These are phyloP conservation scores for Plasmopara viticola DNA, from an alignment of 352 stramenopile species.

Conservation along the genomic window DNA sequence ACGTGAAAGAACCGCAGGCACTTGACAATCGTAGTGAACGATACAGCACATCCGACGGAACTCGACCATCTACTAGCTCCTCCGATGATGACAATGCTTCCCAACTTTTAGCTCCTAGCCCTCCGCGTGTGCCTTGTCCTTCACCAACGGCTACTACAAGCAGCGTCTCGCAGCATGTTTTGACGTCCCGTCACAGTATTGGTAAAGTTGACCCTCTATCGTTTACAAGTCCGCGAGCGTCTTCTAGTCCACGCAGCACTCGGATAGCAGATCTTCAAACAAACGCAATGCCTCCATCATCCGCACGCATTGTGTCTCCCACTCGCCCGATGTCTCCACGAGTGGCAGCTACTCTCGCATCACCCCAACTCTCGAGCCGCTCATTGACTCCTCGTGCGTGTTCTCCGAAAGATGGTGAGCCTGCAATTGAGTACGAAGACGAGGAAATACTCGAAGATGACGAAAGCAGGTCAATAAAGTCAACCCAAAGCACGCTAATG, in stretches of 20 bases:
- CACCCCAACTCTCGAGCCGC: conserved; percentile 10
- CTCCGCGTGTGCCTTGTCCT: conserved; percentile 14
- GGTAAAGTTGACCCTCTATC: conserved; percentile 4
- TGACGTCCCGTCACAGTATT: conserved; percentile 5
- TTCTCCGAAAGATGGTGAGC: conserved; percentile 9
- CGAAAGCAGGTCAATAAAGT: conserved; percentile 8
- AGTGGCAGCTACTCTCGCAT: background rate
- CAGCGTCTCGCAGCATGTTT: conserved; percentile 5
- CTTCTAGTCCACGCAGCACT: conserved; percentile 28
- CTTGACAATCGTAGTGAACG: conserved; percentile 2
- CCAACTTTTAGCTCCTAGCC: conserved; percentile 21
- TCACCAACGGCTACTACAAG: background rate
- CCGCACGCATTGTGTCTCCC: conserved; percentile 15
- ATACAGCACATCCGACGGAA: conserved; percentile 4
- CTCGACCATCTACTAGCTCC: conserved; percentile 14
- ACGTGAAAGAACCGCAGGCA: conserved; percentile 15
- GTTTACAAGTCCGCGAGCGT: conserved; percentile 4
- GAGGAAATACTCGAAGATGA: conserved; percentile 31
- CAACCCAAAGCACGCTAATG: conserved; percentile 12
- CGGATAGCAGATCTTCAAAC: conserved; percentile 3
- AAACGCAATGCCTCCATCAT: conserved; percentile 13
- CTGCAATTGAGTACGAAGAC: conserved; percentile 35
- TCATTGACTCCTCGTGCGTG: conserved; percentile 9
- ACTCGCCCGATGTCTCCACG: conserved; percentile 17
- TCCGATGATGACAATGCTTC: conserved; percentile 2